These are phyloP conservation scores for Rhodocollybia butyracea DNA, from an alignment of 768 basidiomycete genomes.

Conservation along the genomic window DNA sequence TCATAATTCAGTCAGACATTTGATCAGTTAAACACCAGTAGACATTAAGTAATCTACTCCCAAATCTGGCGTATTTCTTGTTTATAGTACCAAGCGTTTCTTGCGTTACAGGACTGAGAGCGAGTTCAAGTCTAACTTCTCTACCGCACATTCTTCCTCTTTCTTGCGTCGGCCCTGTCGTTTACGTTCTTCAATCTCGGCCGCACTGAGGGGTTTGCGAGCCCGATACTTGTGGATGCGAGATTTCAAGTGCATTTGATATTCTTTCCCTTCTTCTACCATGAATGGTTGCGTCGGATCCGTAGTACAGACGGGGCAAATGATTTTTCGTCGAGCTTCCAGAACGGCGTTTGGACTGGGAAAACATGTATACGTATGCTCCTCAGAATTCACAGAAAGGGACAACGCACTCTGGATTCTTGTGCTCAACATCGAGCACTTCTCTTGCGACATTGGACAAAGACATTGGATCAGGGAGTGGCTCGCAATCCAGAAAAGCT, in stretches of 20 bases:
- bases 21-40: not conserved
- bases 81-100: too few relatives aligned
- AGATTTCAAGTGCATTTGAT: constrained; percentile 56
- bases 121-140: not conserved
- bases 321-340: constrained; percentile 49
- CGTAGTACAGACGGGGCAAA: constrained; percentile 63
- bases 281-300: constrained; percentile 62
- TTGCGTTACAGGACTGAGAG: too few relatives aligned
- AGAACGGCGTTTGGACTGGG: constrained; percentile 57
- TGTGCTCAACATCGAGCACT: constrained; percentile 45
- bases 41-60: too few relatives aligned
- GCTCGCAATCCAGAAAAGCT: constrained; percentile 54
- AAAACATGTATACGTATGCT: constrained; percentile 7
- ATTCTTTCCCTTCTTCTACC: constrained; percentile 50
- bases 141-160: not conserved
- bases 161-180: not conserved
- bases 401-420: constrained; percentile 41
- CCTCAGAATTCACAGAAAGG: not conserved
- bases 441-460: constrained; percentile 53
- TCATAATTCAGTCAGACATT: not conserved
- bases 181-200: constrained; percentile 6
- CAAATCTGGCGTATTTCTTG: not conserved
- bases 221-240: constrained; percentile 51
- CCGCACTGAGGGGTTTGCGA: not conserved
- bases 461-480: constrained; percentile 53